Conservation (phyloP, 805 yeast species). For the Wickerhamiella azymoides region DNA sequence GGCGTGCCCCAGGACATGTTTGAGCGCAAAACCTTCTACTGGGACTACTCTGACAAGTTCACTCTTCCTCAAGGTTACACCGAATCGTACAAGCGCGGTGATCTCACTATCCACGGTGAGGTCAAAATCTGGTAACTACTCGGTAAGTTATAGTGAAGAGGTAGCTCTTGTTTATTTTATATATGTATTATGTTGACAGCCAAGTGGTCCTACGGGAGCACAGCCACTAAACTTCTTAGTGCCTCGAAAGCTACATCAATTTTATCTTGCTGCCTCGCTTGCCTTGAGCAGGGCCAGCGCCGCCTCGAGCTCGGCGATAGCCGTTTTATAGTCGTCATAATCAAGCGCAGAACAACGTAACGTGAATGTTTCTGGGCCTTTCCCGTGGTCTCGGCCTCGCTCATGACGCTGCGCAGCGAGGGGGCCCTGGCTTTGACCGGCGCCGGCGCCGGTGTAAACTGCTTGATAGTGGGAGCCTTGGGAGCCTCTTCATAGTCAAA, state of each 20-base stretch:
- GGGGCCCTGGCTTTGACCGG: not conserved
- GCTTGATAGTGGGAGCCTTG: constrained; percentile 7
- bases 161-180: too few relatives aligned
- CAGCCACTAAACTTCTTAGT: too few relatives aligned
- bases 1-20: constrained; percentile 31
- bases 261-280: not conserved
- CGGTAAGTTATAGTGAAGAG: too few relatives aligned
- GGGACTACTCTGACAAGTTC: not conserved
- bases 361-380: constrained; percentile 50
- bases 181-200: too few relatives aligned
- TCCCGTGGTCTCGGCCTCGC: constrained; percentile 26
- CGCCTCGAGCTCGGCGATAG: constrained; percentile 37
- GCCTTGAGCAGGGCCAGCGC: constrained; percentile 31
- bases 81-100: too few relatives aligned
- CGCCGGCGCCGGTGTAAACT: constrained; percentile 10
- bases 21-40: constrained; percentile 37
- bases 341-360: constrained; percentile 63
- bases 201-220: too few relatives aligned
- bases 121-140: too few relatives aligned
- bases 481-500: constrained; percentile 12
- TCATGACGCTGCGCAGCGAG: constrained; percentile 17
- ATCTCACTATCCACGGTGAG: too few relatives aligned
- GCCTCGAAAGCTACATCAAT: too few relatives aligned
- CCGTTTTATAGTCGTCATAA: constrained; percentile 56
- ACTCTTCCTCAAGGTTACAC: too few relatives aligned